phyloP scores from a whole-genome alignment of 2,329 filamentous ascomycete species.

The Helotiales sp. region DNA sequence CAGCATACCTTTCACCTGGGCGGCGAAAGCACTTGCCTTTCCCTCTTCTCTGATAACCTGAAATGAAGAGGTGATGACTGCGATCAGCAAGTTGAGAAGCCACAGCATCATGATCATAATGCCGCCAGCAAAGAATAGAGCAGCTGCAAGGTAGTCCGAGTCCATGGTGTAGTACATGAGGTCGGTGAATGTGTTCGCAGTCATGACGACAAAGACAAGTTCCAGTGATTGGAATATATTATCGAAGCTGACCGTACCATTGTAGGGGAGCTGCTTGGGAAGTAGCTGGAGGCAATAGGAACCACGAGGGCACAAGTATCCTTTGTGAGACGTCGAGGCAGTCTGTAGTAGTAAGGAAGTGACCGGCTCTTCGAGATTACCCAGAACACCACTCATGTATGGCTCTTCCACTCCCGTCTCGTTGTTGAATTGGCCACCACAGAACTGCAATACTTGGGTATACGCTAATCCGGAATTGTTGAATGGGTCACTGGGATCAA shows the following conservation, averaged over 20 bases:
- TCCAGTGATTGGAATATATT: conserved; percentile 91
- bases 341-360: conserved; percentile 60
- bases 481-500: conserved; percentile 60
- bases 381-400: conserved; percentile 58
- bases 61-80: conserved; percentile 97
- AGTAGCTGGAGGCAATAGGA: conserved; percentile 79
- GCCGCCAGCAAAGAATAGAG: conserved; percentile 70
- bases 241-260: conserved; percentile 89
- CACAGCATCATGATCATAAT: conserved; percentile 95
- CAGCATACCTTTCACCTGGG: conserved; percentile 55
- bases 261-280: conserved; percentile 64
- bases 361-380: conserved; percentile 51
- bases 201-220: conserved; percentile 97
- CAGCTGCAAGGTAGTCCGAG: conserved; percentile 85
- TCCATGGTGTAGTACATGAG: conserved; percentile 91
- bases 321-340: conserved; percentile 65
- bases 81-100: conserved; percentile 92
- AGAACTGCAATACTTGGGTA: conserved; percentile 71
- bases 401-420: conserved; percentile 57
- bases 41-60: conserved; percentile 98
- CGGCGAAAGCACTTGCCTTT: conserved; percentile 88
- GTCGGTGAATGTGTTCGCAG: conserved; percentile 94
- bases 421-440: conserved; percentile 76
- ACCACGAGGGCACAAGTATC: conserved; percentile 81
- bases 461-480: conserved; percentile 52